Percentiles rank a stretch among this genome's conserved stretches.
These are phyloP conservation scores for Sicyos edulis DNA, from an alignment of 306 rosid species.

Conservation along the genomic window DNA sequence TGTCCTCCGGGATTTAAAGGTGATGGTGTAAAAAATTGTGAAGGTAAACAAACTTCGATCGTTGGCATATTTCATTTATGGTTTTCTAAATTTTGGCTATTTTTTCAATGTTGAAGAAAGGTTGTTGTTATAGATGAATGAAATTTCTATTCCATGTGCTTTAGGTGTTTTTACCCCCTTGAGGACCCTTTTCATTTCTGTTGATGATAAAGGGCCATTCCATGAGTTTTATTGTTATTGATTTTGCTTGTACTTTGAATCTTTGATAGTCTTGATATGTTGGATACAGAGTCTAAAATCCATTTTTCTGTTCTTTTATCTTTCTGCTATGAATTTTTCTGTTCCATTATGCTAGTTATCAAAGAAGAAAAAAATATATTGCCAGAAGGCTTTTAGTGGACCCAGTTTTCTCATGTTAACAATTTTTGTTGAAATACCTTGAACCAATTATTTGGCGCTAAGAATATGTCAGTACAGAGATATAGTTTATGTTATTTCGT, in stretches of 20 bases:
- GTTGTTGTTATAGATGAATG: background rate
- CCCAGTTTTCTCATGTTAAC: background rate
- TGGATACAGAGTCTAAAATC: background rate
- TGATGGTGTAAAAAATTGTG: slow-evolving; percentile 76
- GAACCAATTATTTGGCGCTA: too few species aligned
- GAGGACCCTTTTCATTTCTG: background rate
- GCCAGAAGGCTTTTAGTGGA: background rate
- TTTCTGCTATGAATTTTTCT: background rate
- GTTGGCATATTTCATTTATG: background rate
- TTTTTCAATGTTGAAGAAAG: slow-evolving; percentile 9
- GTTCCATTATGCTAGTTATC: too few species aligned
- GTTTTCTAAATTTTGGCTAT: background rate
- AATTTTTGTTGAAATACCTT: background rate
- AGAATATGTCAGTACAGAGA: too few species aligned
- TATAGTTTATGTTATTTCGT: too few species aligned
- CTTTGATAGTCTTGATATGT: background rate
- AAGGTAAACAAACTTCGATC: slow-evolving; percentile 42
- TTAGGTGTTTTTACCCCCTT: background rate
- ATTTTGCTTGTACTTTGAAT: background rate
- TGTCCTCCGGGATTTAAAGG: slow-evolving; percentile 91
- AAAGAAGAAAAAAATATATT: too few species aligned
- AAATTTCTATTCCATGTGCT: background rate
- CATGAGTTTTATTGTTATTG: background rate
- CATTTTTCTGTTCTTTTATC: background rate
- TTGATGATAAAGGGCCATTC: background rate